Evolutionary conservation across 2,329 filamentous ascomycete species (phyloP), one percentile per base, ranked within the genome.

Genomic region (Plenodomus biglobosus): DNA sequence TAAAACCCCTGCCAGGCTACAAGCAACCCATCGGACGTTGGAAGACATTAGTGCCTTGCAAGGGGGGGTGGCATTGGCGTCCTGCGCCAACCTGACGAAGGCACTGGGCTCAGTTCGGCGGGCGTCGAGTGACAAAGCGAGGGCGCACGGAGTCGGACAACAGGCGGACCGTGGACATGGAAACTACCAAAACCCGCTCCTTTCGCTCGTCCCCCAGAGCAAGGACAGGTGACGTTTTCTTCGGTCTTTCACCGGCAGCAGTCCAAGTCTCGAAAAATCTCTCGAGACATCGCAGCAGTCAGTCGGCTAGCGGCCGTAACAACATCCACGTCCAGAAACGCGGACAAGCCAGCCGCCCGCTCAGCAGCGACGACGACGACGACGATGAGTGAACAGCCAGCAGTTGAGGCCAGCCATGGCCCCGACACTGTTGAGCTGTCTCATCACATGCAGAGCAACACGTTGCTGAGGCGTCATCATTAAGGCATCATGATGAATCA

Each of bases 51-150:
- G 61, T 56, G 53, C 47, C 48, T 48, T 44, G 56, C 48, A 62
- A 65, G 55, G n/a, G 68, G 68, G 57, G 44, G 55, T 53, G 56
- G 66, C 60, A 55, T 65, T 56, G 53, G 52, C 57, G 61, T 60
- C 59, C 62, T 66, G 65, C 66, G 61, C 67, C 65, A 67, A 68
- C 62, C 65, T 65, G 59, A 66, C 64, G 61, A 67, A 67, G 62
- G 62, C 58, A 50, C 61, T 40, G 64, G 62, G 62, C 66, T 62
- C 51, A 49, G 39, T 47, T 54, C 45, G 55, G 58, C 57, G 52
- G 44, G 50, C 43, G 44, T 47, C 51, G 42, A 59, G 54, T 66
- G 62, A 68, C 64, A 69, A 65, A 68, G 63, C 64, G 57, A 61
- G 32, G 38, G 59, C 58, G 56, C 59, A 55, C 59, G 56, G 59